These are phyloP conservation scores for Platanus orientalis DNA, from an alignment of 164 flowering plant species.

Conservation along the genomic window DNA sequence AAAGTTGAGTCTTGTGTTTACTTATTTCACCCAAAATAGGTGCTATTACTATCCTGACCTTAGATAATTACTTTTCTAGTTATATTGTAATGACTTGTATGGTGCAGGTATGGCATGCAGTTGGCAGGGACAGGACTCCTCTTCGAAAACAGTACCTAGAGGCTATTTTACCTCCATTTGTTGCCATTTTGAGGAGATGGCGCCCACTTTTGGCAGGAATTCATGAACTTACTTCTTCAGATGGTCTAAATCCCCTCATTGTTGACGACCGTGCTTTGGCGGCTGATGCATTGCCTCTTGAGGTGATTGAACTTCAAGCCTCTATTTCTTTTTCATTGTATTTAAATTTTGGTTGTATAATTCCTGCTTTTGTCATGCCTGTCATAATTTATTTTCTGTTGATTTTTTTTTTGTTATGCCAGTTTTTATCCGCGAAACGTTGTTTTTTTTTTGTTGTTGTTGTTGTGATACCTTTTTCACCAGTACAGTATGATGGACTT, in stretches of 20 bases:
- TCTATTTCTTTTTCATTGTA: neutral
- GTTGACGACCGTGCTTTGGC: constrained; percentile 95
- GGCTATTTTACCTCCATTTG: constrained; percentile 92
- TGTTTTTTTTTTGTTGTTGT: too few relatives aligned
- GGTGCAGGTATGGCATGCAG: constrained; percentile 92
- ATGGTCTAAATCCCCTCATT: constrained; percentile 84
- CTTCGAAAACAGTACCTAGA: constrained; percentile 91
- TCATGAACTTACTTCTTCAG: constrained; percentile 89
- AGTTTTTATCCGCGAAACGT: too few relatives aligned
- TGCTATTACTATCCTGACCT: neutral
- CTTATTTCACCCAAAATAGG: neutral
- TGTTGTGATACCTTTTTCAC: too few relatives aligned
- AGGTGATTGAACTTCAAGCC: constrained; percentile 45
- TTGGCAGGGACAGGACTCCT: constrained; percentile 69
- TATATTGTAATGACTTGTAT: constrained; percentile 14
- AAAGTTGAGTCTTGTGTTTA: neutral
- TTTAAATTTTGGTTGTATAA: too few relatives aligned
- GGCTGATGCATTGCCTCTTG: constrained; percentile 94
- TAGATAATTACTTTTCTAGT: constrained; percentile 2
- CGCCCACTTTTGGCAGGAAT: constrained; percentile 95
- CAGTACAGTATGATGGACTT: too few relatives aligned
- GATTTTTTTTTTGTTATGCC: too few relatives aligned
- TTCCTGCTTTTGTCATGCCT: neutral
- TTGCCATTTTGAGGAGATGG: constrained; percentile 93
- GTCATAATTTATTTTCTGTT: too few relatives aligned